Evolutionary conservation across 1,284 basidiomycete species (phyloP), one percentile per base, ranked within the genome.

Genomic region (Kalmanozyma brasiliensis): DNA sequence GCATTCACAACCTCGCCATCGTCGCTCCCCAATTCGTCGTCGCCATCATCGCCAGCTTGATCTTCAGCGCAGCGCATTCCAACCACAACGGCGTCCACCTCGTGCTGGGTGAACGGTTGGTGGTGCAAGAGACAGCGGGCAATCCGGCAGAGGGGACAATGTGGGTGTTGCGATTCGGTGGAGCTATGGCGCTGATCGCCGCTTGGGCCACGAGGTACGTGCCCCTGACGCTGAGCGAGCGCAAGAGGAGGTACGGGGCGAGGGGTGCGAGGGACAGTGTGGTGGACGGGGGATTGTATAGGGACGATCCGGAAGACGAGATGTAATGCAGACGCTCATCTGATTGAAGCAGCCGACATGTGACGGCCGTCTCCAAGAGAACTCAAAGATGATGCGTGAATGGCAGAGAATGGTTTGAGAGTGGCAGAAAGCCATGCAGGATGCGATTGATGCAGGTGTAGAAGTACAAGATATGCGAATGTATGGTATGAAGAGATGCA

Each of bases 111-210:
- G n/a, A n/a, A n/a, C n/a, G n/a, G n/a, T n/a, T n/a, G n/a, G n/a
- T n/a, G n/a, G n/a, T n/a, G n/a, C n/a, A n/a, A n/a, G n/a, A n/a
- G n/a, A n/a, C n/a, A n/a, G 26, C 26, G 29, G 23, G n/a, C 0
- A 60, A 61, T 17, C 61, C 67, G 19, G 67, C 82, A 84, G 85
- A 43, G 85, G 87, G 51, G 84, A 85, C 51, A 87, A 91, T 90
- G 1, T 97, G 94, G 93, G 92, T 96, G 5, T 84, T 98, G 47
- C 88, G 93, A 13, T 96, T 96, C 77, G 94, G 94, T 43, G 94
- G 94, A 30, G 76, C 92, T 0, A 75, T 78, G 69, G 74, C 81
- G 4, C 32, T 83, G 17, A 34, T 72, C 3, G 83, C 82, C 1
- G 74, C 77, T 0, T 8, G 71, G 1, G 46, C 60, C 16, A 75